Evolutionary conservation across 2,329 filamentous ascomycete genomes (phyloP).

Genomic region (Tolypocladium endophyticum): DNA sequence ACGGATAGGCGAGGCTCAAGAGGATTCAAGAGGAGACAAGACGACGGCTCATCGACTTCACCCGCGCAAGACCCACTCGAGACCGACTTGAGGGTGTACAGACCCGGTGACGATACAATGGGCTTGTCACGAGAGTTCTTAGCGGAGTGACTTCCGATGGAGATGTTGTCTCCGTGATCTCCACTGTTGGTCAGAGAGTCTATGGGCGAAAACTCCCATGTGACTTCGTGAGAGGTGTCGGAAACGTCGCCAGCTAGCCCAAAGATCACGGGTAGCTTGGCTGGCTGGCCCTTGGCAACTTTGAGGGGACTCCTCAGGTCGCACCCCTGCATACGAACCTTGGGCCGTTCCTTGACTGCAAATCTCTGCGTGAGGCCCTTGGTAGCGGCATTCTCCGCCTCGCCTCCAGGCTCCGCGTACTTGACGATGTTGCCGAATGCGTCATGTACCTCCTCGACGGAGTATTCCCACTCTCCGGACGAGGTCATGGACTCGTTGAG

Average conservation of each 20-base stretch:
- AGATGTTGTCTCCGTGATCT: constrained; percentile 53
- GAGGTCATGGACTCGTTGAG: constrained; percentile 81
- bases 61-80: constrained; percentile 74
- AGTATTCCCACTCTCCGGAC: constrained; percentile 78
- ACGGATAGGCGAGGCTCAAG: constrained; percentile 73
- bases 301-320: constrained; percentile 72
- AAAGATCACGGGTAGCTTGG: constrained; percentile 62
- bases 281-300: constrained; percentile 63
- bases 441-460: constrained; percentile 85
- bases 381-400: constrained; percentile 53
- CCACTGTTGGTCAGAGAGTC: constrained; percentile 58
- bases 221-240: constrained; percentile 60
- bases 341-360: constrained; percentile 76
- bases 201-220: constrained; percentile 74
- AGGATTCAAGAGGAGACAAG: constrained; percentile 86
- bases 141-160: constrained; percentile 47
- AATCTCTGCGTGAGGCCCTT: constrained; percentile 66
- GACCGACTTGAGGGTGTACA: constrained; percentile 77
- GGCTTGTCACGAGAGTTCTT: constrained; percentile 54
- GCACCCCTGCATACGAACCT: constrained; percentile 60
- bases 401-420: constrained; percentile 57
- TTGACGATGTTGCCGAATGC: constrained; percentile 77
- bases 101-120: constrained; percentile 62
- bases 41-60: constrained; percentile 85
- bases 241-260: constrained; percentile 46